Conservation (phyloP, 805 yeast species). For the Lipomyces starkeyi region DNA sequence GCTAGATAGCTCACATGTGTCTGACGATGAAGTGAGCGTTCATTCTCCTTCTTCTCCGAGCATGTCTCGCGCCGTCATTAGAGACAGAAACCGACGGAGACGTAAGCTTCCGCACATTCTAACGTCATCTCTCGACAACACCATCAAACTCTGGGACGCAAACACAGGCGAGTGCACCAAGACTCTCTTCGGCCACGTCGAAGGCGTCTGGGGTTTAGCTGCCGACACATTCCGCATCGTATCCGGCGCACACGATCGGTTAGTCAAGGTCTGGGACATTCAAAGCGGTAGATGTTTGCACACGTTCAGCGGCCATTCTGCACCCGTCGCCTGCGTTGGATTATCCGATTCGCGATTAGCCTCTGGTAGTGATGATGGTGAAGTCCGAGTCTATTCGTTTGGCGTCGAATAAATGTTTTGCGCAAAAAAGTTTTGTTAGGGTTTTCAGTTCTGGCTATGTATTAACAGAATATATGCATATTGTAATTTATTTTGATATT, state of each 20-base stretch:
- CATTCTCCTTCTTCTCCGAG: slow-evolving; percentile 37
- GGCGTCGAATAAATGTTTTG: slow-evolving; percentile 49
- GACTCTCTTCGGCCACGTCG: slow-evolving; percentile 97
- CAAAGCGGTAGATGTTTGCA: slow-evolving; percentile 94
- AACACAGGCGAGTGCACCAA: slow-evolving; percentile 84
- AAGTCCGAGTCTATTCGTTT: slow-evolving; percentile 82
- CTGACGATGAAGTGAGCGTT: slow-evolving; percentile 25
- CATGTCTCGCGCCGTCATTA: slow-evolving; percentile 9
- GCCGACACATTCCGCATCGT: slow-evolving; percentile 95
- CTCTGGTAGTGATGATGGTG: slow-evolving; percentile 88
- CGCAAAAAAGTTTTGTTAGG: background rate
- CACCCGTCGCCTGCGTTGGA: slow-evolving; percentile 68
- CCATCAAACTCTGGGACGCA: slow-evolving; percentile 95
- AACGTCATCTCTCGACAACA: slow-evolving; percentile 94
- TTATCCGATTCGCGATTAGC: slow-evolving; percentile 88
- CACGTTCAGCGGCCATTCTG: slow-evolving; percentile 77
- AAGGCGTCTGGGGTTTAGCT: slow-evolving; percentile 97
- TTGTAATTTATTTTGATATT: slow-evolving; percentile 1
- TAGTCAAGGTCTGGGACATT: slow-evolving; percentile 92
- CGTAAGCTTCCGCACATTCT: slow-evolving; percentile 28
- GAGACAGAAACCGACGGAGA: slow-evolving; percentile 13
- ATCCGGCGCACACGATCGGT: slow-evolving; percentile 91
- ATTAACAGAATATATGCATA: background rate
- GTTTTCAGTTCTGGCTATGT: background rate
- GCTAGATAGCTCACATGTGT: slow-evolving; percentile 14